Conservation (phyloP, 1,284 basidiomycete genomes). For the Trichosporon coremiiforme region DNA sequence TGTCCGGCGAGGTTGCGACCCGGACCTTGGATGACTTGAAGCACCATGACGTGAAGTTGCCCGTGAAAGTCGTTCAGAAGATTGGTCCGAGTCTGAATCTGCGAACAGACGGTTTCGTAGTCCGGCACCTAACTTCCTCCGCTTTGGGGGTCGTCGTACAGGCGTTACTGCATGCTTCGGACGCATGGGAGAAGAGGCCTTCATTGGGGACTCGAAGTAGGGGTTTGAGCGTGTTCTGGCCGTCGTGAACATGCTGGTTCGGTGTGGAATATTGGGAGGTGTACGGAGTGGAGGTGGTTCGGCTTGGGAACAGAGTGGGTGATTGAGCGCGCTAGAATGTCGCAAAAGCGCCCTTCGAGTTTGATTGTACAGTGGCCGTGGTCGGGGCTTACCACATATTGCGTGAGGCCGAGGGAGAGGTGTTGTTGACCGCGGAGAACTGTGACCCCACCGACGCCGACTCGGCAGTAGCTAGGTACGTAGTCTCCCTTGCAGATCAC, state of each 20-base stretch:
- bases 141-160: slow-evolving; percentile 40
- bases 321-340: not conserved
- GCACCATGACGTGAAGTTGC: not conserved
- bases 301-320: no score
- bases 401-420: no score
- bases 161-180: slow-evolving; percentile 34
- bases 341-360: not conserved
- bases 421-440: slow-evolving; percentile 7
- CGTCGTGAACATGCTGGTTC: slow-evolving; percentile 9
- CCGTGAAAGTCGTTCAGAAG: not conserved
- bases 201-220: slow-evolving; percentile 35
- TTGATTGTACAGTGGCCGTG: not conserved
- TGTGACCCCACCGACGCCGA: no score
- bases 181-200: slow-evolving; percentile 38
- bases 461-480: no score
- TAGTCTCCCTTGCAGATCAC: slow-evolving; percentile 7
- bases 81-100: slow-evolving; percentile 28
- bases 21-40: slow-evolving; percentile 13
- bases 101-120: slow-evolving; percentile 10
- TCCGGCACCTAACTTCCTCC: slow-evolving; percentile 36
- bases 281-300: not conserved
- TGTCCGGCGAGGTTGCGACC: not conserved
- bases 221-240: slow-evolving; percentile 21
- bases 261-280: not conserved
- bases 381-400: no score